phyloP scores from a whole-genome alignment of 2,329 filamentous ascomycete genomes.

The Neonectria faginata region DNA sequence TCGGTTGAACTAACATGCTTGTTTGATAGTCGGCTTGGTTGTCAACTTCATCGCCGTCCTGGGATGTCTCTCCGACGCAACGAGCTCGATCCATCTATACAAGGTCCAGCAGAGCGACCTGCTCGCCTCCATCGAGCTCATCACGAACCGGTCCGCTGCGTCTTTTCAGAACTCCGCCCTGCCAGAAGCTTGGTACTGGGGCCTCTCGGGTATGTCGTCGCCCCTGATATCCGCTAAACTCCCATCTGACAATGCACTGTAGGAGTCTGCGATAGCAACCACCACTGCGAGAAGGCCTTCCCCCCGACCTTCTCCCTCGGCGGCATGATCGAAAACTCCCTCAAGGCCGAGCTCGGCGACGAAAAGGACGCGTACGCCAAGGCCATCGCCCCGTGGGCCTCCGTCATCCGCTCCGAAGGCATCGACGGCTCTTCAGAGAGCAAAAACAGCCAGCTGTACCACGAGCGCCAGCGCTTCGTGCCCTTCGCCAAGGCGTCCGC shows the following conservation, averaged over 20 bases:
- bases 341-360: slow-evolving; percentile 21
- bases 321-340: slow-evolving; percentile 30
- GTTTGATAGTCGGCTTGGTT: slow-evolving; percentile 26
- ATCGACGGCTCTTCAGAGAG: slow-evolving; percentile 30
- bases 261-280: slow-evolving; percentile 31
- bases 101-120: slow-evolving; percentile 24
- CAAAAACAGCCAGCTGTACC: slow-evolving; percentile 12
- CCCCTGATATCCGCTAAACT: neutral
- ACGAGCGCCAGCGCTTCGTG: slow-evolving; percentile 19
- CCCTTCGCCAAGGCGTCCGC: slow-evolving; percentile 31
- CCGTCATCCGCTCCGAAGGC: slow-evolving; percentile 19
- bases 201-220: slow-evolving; percentile 25
- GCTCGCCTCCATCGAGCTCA: slow-evolving; percentile 12
- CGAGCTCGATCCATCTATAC: slow-evolving; percentile 31
- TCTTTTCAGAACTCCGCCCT: slow-evolving; percentile 14
- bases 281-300: slow-evolving; percentile 28
- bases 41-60: slow-evolving; percentile 35
- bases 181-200: slow-evolving; percentile 30
- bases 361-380: slow-evolving; percentile 5
- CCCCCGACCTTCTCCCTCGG: slow-evolving; percentile 30
- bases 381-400: slow-evolving; percentile 27
- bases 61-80: slow-evolving; percentile 29
- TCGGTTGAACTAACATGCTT: neutral
- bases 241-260: neutral
- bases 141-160: slow-evolving; percentile 19